These are phyloP conservation scores for Hibiscus tridactylites DNA, from an alignment of 345 rosid species.

Conservation along the genomic window DNA sequence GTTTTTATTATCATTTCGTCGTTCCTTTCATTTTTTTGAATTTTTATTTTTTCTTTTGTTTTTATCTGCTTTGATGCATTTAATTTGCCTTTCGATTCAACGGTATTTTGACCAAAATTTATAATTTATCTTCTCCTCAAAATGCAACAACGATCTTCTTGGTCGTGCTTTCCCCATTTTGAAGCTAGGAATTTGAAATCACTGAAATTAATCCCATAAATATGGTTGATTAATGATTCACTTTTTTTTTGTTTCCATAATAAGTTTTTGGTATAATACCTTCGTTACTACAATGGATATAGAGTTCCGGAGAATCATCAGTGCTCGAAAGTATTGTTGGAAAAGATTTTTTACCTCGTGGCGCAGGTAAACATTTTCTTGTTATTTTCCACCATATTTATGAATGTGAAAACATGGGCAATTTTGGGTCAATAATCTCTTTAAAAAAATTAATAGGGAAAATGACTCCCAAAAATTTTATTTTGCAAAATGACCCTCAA, in stretches of 20 bases:
- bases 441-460: no score
- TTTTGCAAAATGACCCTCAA: no score
- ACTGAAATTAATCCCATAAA: neutral
- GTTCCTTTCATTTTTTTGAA: neutral
- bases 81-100: neutral
- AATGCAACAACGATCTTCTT: neutral
- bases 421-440: no score
- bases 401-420: neutral
- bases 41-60: neutral
- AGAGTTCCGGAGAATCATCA: conserved; percentile 98
- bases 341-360: conserved; percentile 94
- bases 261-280: conserved; percentile 13
- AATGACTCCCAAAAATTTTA: no score
- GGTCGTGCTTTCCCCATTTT: neutral
- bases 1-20: neutral
- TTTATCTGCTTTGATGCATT: neutral
- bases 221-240: neutral
- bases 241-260: neutral
- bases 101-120: neutral
- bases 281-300: conserved; percentile 10
- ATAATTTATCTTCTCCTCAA: no score
- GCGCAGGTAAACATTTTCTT: conserved; percentile 52
- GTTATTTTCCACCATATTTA: neutral
- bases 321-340: conserved; percentile 90
- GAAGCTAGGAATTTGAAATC: neutral